Evolutionary conservation across 1,284 basidiomycete genomes (phyloP), one percentile per base, ranked within the genome.

Genomic region (Thelephora terrestris): DNA sequence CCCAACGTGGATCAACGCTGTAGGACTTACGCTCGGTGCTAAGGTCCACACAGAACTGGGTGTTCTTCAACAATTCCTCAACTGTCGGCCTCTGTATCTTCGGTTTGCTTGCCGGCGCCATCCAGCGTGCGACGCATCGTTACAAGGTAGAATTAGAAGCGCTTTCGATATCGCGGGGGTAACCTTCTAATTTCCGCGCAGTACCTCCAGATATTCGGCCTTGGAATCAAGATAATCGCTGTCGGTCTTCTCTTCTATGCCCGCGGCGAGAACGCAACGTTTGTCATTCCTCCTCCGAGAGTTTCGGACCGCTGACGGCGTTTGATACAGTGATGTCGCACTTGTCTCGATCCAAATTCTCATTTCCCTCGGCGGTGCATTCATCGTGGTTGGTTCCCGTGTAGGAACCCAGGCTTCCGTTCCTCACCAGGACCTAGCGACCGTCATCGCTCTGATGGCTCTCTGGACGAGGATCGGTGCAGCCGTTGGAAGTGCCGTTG

Each of bases 341-440:
- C 64, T 83, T 38, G 76, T 87, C 23, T 75, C 78, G 71, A 81
- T 80, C 32, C 84, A 90, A 61, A 66, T 91, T 45, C 68, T 90
- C 34, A 85, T 89, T 64, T 86, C 86, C 47, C 66, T 84, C 14
- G 88, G 87, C 12, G 88, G 87, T 23, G 91, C 89, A 20, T 76
- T 91, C 53, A 81, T 87, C 1, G 75, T 82, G 1, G 71, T 82
- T 43, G 68, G 81, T 7, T 70, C 76, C 4, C 85, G 86, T 62
- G 83, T 91, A 49, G 81, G 78, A 35, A 81, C 87, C 0, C 91
- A 93, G 63, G 87, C 85, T 3, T 71, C 79, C 9, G 88, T 91
- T 2, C 70, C 79, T 0, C 88, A 89, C 59, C 63, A 68, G 24
- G 87, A 92, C 56, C 80, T 92, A 18, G 90, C 87, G 0, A 81